Percentiles rank a stretch among this genome's conserved stretches.
Conservation (phyloP, 768 basidiomycete genomes). For the Asterophora lycoperdoides region DNA sequence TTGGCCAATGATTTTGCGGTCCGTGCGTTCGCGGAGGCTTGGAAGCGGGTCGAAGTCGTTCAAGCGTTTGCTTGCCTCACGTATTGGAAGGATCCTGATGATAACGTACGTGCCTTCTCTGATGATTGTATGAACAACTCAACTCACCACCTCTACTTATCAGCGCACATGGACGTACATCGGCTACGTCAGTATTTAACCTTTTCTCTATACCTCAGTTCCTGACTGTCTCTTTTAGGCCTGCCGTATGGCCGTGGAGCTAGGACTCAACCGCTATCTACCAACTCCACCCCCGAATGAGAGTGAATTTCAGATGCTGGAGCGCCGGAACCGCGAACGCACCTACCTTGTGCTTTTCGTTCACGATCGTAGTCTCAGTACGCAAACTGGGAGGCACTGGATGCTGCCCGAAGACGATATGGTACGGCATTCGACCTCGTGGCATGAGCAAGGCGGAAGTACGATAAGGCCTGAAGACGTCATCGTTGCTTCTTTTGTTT, state of each 20-base stretch:
- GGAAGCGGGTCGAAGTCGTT: constrained; percentile 80
- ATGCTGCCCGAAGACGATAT: constrained; percentile 87
- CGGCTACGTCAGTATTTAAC: constrained; percentile 58
- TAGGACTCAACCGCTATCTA: constrained; percentile 71
- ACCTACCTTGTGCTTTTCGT: constrained; percentile 84
- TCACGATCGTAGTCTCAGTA: constrained; percentile 82
- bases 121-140: constrained; percentile 9
- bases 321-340: constrained; percentile 81
- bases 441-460: constrained; percentile 62
- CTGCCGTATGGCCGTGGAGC: constrained; percentile 84
- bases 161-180: constrained; percentile 87
- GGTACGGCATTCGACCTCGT: constrained; percentile 60
- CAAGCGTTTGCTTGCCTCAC: constrained; percentile 87
- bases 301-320: constrained; percentile 59
- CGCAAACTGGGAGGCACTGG: constrained; percentile 83
- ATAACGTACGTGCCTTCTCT: constrained; percentile 49
- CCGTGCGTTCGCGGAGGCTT: constrained; percentile 72
- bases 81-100: constrained; percentile 88
- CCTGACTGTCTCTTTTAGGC: constrained; percentile 41
- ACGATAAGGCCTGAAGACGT: constrained; percentile 73
- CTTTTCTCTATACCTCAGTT: neutral
- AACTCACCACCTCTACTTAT: constrained; percentile 9
- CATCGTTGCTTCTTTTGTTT: constrained; percentile 71
- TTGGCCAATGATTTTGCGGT: constrained; percentile 73
- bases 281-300: constrained; percentile 53